phyloP scores from a whole-genome alignment of 148 eudicot species.

The Rhododendron ferrugineum region DNA sequence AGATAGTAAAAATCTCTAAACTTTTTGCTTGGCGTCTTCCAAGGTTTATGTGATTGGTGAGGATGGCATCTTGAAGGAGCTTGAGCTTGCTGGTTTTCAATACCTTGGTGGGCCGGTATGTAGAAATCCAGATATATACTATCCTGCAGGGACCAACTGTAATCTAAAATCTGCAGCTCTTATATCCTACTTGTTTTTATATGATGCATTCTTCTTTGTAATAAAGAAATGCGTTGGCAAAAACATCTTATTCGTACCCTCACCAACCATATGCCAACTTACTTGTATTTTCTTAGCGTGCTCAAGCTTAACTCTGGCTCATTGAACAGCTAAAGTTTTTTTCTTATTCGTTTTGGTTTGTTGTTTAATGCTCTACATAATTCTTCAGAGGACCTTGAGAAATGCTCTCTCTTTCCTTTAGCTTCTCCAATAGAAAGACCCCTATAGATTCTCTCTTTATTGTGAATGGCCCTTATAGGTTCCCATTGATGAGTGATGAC shows the following conservation, averaged over 20 bases:
- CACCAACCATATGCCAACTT: neutral
- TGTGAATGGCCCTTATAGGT: neutral
- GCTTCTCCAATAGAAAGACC: neutral
- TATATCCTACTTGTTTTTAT: neutral
- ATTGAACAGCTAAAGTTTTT: neutral
- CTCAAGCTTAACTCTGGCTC: neutral
- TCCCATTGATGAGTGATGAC: neutral
- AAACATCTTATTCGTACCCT: neutral
- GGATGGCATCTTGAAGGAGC: slow-evolving; percentile 96
- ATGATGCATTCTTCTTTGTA: neutral
- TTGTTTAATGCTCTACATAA: neutral
- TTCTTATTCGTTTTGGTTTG: neutral
- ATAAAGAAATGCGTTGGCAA: neutral
- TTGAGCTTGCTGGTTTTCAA: slow-evolving; percentile 90
- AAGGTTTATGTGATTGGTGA: slow-evolving; percentile 97
- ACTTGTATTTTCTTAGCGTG: neutral
- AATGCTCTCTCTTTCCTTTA: neutral
- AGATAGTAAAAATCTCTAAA: neutral
- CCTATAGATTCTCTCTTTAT: neutral
- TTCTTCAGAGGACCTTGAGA: neutral
- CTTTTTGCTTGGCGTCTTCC: slow-evolving; percentile 3
- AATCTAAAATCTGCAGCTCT: neutral
- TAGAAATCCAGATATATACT: neutral
- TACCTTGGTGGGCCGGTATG: slow-evolving; percentile 93
- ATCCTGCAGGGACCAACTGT: neutral